Base-by-base conservation (phyloP, 2,329 filamentous ascomycete species). In the Talaromyces amestolkiae region DNA sequence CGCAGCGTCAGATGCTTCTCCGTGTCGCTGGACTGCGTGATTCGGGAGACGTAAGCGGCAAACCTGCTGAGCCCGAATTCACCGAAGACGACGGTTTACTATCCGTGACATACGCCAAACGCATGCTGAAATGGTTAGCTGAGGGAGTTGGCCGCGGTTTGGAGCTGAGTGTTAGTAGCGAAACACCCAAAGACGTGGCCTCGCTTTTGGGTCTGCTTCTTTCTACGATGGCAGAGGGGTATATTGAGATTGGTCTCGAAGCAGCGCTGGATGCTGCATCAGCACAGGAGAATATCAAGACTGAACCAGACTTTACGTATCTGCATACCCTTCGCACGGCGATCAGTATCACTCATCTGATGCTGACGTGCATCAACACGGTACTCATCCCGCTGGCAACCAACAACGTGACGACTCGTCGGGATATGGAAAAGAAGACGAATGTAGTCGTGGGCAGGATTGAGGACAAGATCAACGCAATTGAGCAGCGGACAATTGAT, bases 51-150 rank as follows among this genome's bases (percentile, higher is more conserved):
- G 87, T 86, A 69, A 73, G 76, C 27, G 24, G 51, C 4, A 88
- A 90, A 72, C 91, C 92, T 76, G 90, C 91, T 70, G 93, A 97
- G 61, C 92, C 96, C 65, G 93, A 96, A 74, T 91, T 98, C 37
- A 89, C 90, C 0, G 95, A 98, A 66, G 89, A 94, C 73, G 94
- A 99, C 73, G 95, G 95, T 39, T 84, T 88, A 65, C 82, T 98
- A 31, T 94, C 89, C 70, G 83, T 96, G 4, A 83, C 87, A n/a
- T 93, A 91, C 75, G 92, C 93, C n/a, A 98, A 98, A 80, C 87
- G 95, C 65, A 99, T 99, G 93, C 85, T 99, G 67, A 96, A 92
- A 75, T 99, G 95, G 95, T 82, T 99, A 47, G 95, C 95, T 2
- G 95, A 99, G 81, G 93, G 92, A 68, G 94, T 99, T 27, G 91